These are phyloP conservation scores for Hyaloscypha hepaticicola DNA, from an alignment of 495 filamentous ascomycete genomes.

Conservation along the genomic window DNA sequence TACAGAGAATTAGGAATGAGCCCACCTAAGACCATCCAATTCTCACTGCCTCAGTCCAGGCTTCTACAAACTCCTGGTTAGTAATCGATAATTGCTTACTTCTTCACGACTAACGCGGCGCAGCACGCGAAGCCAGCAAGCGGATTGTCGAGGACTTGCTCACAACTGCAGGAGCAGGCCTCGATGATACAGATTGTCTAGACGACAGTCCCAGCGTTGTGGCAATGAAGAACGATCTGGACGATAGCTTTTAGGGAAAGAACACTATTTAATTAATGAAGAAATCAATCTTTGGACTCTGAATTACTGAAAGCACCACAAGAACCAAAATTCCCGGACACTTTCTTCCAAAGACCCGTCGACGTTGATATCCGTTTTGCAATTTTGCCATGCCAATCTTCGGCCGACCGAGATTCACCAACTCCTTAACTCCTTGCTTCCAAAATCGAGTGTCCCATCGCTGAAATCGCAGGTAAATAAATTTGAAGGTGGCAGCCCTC, in stretches of 20 bases:
- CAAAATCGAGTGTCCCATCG: neutral
- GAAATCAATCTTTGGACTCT: neutral
- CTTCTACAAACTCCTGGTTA: conserved; percentile 89
- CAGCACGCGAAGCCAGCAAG: conserved; percentile 86
- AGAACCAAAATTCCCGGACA: neutral
- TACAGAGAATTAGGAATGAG: conserved; percentile 66
- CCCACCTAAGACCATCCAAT: conserved; percentile 97
- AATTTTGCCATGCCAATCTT: conserved; percentile 8
- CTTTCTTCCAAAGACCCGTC: neutral
- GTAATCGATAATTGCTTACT: conserved; percentile 25
- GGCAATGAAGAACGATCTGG: conserved; percentile 61
- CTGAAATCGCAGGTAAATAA: conserved; percentile 6
- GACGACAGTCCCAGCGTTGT: conserved; percentile 78
- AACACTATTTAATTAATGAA: neutral
- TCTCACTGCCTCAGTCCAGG: conserved; percentile 82
- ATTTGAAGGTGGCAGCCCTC: neutral
- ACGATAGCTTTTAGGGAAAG: conserved; percentile 63
- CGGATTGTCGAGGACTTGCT: conserved; percentile 90
- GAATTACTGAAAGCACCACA: neutral
- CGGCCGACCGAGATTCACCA: neutral
- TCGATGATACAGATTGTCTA: conserved; percentile 43
- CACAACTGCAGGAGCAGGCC: conserved; percentile 73
- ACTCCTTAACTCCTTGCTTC: neutral
- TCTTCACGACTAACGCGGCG: conserved; percentile 8
- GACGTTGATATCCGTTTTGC: neutral